Percentiles rank a stretch among this genome's conserved stretches.
phyloP scores from a whole-genome alignment of 1,284 basidiomycete genomes.

The Boletellus deceptivus region DNA sequence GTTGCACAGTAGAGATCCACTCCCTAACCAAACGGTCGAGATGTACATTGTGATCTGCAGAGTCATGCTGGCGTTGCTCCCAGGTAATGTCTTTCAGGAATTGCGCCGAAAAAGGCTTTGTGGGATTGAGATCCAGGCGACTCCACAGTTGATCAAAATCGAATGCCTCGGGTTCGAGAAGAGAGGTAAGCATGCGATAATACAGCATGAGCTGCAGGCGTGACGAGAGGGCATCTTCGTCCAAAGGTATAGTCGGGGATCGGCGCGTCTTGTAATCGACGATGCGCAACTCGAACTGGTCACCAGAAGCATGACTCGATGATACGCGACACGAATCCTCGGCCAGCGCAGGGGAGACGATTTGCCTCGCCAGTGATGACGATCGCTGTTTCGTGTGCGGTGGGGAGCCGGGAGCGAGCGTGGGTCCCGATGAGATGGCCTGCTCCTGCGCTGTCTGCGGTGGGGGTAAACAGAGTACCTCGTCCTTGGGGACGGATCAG shows the following conservation, averaged over 20 bases:
- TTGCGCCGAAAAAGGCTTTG: slow-evolving; percentile 46
- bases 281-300: slow-evolving; percentile 46
- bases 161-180: slow-evolving; percentile 47
- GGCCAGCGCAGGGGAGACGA: background rate
- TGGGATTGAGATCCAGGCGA: slow-evolving; percentile 47
- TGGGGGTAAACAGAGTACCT: slow-evolving; percentile 13
- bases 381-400: slow-evolving; percentile 19
- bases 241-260: slow-evolving; percentile 50
- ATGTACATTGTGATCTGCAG: slow-evolving; percentile 13
- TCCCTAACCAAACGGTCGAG: slow-evolving; percentile 34
- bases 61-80: slow-evolving; percentile 36
- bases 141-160: slow-evolving; percentile 59
- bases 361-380: background rate
- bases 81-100: slow-evolving; percentile 56
- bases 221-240: slow-evolving; percentile 62
- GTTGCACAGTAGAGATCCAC: slow-evolving; percentile 33
- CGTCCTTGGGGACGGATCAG: slow-evolving; percentile 42
- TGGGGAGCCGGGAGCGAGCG: slow-evolving; percentile 1
- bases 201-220: slow-evolving; percentile 86
- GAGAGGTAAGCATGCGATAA: slow-evolving; percentile 61
- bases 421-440: background rate
- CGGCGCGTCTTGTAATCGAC: slow-evolving; percentile 79
- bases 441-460: background rate
- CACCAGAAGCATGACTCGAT: background rate
- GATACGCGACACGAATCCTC: slow-evolving; percentile 6